A percentile compares a stretch with the other conserved stretches of the same genome.
phyloP scores from a whole-genome alignment of 345 rosid species.

The Citropsis articulata region DNA sequence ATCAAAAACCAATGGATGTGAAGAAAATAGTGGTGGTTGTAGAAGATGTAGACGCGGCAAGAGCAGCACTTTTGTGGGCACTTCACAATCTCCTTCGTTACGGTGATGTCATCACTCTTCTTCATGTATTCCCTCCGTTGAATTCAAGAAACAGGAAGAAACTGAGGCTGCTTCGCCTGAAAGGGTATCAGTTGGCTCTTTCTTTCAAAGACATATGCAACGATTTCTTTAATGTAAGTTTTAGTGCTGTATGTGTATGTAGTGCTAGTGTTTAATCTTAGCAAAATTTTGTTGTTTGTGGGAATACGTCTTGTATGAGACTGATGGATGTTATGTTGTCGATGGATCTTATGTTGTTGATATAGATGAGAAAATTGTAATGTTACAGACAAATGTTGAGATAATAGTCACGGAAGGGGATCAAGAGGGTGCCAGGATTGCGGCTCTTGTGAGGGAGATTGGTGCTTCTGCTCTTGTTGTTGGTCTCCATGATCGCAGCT shows the following conservation, averaged over 20 bases:
- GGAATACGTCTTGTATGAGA: background rate
- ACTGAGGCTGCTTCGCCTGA: constrained; percentile 38
- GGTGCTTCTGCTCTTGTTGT: constrained; percentile 81
- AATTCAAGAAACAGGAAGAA: constrained; percentile 40
- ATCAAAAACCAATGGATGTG: constrained; percentile 25
- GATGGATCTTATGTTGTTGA: background rate
- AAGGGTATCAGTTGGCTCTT: constrained; percentile 54
- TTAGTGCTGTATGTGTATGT: too few relatives aligned
- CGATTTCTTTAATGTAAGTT: constrained; percentile 48
- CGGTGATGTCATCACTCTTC: constrained; percentile 54
- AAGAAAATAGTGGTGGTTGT: constrained; percentile 54
- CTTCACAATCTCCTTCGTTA: constrained; percentile 51
- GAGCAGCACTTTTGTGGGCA: constrained; percentile 57
- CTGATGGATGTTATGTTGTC: background rate
- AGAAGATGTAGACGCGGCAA: constrained; percentile 50
- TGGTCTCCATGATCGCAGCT: constrained; percentile 89
- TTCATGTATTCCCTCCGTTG: constrained; percentile 44
- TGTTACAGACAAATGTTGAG: constrained; percentile 47
- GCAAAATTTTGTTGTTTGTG: background rate
- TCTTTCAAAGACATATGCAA: constrained; percentile 59
- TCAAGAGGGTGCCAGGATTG: constrained; percentile 59
- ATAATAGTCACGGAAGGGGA: constrained; percentile 89
- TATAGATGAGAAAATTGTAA: constrained; percentile 3
- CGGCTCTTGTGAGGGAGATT: constrained; percentile 61
- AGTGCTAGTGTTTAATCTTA: too few relatives aligned